phyloP scores from a whole-genome alignment of 169 alveolate genomes.

The Cryptosporidium baileyi region DNA sequence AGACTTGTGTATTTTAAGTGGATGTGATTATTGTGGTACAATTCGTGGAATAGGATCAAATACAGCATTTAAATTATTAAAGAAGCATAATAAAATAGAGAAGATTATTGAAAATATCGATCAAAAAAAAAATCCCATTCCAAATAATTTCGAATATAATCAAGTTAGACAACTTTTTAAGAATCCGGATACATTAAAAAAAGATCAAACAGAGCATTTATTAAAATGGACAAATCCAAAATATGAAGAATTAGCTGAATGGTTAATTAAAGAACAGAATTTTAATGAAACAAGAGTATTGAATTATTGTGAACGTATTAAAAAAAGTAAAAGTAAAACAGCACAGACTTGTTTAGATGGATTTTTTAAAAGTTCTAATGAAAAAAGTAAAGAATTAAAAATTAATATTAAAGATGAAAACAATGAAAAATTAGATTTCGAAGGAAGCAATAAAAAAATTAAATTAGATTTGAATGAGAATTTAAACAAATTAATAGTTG shows the following conservation, averaged over 20 bases:
- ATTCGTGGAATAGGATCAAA: slow-evolving; percentile 94
- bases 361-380: neutral
- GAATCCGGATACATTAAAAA: slow-evolving; percentile 75
- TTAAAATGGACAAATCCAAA: slow-evolving; percentile 78
- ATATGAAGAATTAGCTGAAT: slow-evolving; percentile 80
- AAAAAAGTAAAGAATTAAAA: neutral
- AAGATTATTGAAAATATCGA: slow-evolving; percentile 82
- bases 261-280: slow-evolving; percentile 81
- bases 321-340: slow-evolving; percentile 36
- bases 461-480: neutral
- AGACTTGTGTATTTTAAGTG: slow-evolving; percentile 97
- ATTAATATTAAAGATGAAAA: neutral
- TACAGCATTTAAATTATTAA: slow-evolving; percentile 92
- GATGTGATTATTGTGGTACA: slow-evolving; percentile 96
- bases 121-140: slow-evolving; percentile 73
- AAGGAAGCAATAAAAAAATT: neutral
- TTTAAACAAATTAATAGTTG: too few species aligned
- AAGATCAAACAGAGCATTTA: slow-evolving; percentile 65
- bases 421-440: neutral
- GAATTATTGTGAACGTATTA: slow-evolving; percentile 45
- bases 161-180: slow-evolving; percentile 82
- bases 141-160: slow-evolving; percentile 71
- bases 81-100: slow-evolving; percentile 88
- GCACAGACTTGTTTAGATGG: slow-evolving; percentile 57
- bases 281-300: slow-evolving; percentile 79